Base-by-base conservation (phyloP, 1,284 basidiomycete species). In the Apiotrichum domesticum region DNA sequence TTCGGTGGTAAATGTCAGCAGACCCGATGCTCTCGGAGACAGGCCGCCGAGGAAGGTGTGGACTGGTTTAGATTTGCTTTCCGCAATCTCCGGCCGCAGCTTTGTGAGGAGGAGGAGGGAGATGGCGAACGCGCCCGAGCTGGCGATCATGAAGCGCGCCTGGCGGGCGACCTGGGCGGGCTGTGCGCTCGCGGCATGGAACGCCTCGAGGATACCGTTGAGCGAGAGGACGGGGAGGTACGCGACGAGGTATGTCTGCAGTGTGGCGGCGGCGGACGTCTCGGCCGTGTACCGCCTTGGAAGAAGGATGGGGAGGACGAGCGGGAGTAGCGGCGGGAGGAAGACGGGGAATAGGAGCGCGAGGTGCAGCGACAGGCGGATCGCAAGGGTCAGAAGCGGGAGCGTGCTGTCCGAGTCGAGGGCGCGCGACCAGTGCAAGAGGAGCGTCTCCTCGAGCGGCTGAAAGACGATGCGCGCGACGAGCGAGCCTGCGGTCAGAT, bases 401-500 rank as follows among this genome's bases (percentile, higher is more conserved):
- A 69, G 53, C 10, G 66, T 66, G 9, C 59, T 47, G 11, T 59
- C 45, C 49, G 47, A 56, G 11, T 29, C 64, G 11, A 57, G 49
- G 0, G 81, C 79, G 63, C 83, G 85, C 7, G 91, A 91, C 74
- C 94, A 96, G 74, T 87, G 90, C 1, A 95, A 80, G 1, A 92
- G 84, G 4, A 87, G 83, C 0, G 88, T 87, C 72, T 97, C 93
- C 74, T 97, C 94, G 33, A 95, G 82, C 0, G 93, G 93, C 66
- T 95, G 93, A 68, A 97, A 93, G 39, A 94, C 71, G 63, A 96
- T 88, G 11, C 93, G 85, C 6, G 92, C 92, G 37, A 95, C 79
- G 11, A 97, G 81, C 1, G 92, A 95, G 48, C 93, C 92, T 95
- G 68, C 21, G 21, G 57, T 62, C 34, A 55, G 57, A 46, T 14